phyloP scores from a whole-genome alignment of 495 filamentous ascomycete species.

The Penicillium desertorum region DNA sequence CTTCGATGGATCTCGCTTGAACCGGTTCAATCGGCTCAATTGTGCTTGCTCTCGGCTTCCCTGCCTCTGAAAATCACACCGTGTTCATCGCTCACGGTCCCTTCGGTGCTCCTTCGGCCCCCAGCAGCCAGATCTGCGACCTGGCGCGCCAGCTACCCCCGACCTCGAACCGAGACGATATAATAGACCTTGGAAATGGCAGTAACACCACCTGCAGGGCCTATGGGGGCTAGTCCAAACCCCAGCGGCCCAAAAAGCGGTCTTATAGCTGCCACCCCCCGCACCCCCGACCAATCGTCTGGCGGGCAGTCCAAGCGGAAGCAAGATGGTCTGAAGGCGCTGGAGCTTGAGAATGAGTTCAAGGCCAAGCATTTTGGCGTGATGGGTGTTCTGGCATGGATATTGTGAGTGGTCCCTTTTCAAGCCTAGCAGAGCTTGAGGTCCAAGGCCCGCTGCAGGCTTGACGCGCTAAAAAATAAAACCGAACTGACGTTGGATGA shows the following conservation, averaged over 20 bases:
- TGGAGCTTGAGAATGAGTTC: slow-evolving; percentile 40
- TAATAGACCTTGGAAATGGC: slow-evolving; percentile 8
- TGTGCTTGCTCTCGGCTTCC: slow-evolving; percentile 29
- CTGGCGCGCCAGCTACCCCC: slow-evolving; percentile 6
- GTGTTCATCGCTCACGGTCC: background rate
- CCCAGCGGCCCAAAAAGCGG: slow-evolving; percentile 5
- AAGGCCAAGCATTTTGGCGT: slow-evolving; percentile 43
- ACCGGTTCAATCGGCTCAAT: slow-evolving; percentile 14
- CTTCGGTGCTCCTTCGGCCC: background rate
- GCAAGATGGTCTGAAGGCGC: slow-evolving; percentile 19
- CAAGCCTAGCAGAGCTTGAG: background rate
- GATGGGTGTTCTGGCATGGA: slow-evolving; percentile 45
- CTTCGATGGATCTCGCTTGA: slow-evolving; percentile 14
- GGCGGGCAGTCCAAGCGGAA: slow-evolving; percentile 21
- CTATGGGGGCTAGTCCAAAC: slow-evolving; percentile 2
- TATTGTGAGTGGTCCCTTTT: slow-evolving; percentile 37
- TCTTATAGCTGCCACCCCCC: background rate
- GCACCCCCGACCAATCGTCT: slow-evolving; percentile 2
- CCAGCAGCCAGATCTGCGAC: background rate
- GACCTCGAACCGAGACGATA: background rate
- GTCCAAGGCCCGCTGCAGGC: background rate
- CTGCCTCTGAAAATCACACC: slow-evolving; percentile 8
- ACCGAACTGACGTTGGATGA: slow-evolving; percentile 11
- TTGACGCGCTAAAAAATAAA: background rate
- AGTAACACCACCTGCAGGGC: slow-evolving; percentile 2